phyloP scores from a whole-genome alignment of 352 stramenopile genomes.

The Phytophthora sojae region DNA sequence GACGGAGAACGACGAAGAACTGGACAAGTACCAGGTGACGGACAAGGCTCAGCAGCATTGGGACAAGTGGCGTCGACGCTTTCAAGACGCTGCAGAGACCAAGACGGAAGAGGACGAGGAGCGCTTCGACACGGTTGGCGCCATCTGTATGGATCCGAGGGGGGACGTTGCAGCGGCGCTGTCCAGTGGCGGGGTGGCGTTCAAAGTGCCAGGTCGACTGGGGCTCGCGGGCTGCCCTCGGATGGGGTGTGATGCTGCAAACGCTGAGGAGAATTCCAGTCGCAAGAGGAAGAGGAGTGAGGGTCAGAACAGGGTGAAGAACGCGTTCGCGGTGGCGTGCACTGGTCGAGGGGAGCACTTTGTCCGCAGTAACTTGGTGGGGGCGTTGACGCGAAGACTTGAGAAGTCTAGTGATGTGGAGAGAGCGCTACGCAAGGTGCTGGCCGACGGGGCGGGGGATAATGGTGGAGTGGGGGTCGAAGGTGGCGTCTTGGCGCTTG shows the following conservation, averaged over 20 bases:
- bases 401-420: conserved; percentile 38
- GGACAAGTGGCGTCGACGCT: conserved; percentile 55
- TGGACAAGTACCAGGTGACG: conserved; percentile 54
- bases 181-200: conserved; percentile 74
- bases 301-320: conserved; percentile 18
- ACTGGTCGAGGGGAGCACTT: conserved; percentile 80
- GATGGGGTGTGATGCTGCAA: conserved; percentile 62
- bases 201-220: conserved; percentile 70
- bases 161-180: conserved; percentile 66
- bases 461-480: conserved; percentile 56
- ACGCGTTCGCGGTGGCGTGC: conserved; percentile 61
- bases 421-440: conserved; percentile 41
- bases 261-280: conserved; percentile 17
- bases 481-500: conserved; percentile 61
- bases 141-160: conserved; percentile 60
- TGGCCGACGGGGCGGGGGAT: conserved; percentile 34
- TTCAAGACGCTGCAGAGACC: conserved; percentile 22
- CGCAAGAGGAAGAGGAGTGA: conserved; percentile 32
- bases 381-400: conserved; percentile 40
- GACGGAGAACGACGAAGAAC: conserved; percentile 16
- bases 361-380: conserved; percentile 53
- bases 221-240: conserved; percentile 73
- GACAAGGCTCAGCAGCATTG: conserved; percentile 40
- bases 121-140: conserved; percentile 68
- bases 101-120: conserved; percentile 5